Evolutionary conservation across 768 basidiomycete species (phyloP).

Genomic region (Boletus rufocinnamomeus): DNA sequence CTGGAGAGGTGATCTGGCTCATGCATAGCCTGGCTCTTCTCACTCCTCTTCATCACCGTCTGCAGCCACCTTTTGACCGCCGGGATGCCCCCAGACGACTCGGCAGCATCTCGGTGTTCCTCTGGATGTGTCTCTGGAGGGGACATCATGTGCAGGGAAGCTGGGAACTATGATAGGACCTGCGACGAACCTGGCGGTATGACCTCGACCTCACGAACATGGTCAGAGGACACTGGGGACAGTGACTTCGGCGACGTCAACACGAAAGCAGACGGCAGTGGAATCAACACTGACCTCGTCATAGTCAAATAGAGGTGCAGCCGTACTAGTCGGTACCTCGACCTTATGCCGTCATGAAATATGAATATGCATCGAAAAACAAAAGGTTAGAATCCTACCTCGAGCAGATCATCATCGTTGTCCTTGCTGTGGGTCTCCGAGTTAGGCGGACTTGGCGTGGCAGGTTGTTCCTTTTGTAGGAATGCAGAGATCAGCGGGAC

Average conservation of each 20-base stretch:
- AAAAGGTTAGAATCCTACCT: not conserved
- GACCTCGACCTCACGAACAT: not conserved
- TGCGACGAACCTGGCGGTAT: not conserved
- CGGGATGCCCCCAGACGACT: not conserved
- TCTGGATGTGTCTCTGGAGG: not conserved
- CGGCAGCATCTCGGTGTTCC: no score
- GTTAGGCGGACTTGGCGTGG: not conserved
- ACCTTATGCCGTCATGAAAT: not conserved
- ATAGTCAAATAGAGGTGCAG: not conserved
- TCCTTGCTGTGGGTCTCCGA: not conserved
- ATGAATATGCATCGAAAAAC: not conserved
- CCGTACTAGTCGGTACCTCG: not conserved
- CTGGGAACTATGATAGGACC: no score
- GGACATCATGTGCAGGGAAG: not conserved
- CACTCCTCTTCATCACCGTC: not conserved
- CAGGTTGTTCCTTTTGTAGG: not conserved
- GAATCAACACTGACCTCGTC: not conserved
- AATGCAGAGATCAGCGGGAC: not conserved
- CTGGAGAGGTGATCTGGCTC: not conserved
- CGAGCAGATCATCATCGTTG: not conserved
- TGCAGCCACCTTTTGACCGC: not conserved
- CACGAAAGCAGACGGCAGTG: not conserved
- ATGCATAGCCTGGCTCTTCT: not conserved
- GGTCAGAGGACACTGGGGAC: not conserved
- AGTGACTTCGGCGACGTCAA: not conserved